These are phyloP conservation scores for Cryomyces antarcticus DNA, from an alignment of 495 filamentous ascomycete genomes.

Conservation along the genomic window DNA sequence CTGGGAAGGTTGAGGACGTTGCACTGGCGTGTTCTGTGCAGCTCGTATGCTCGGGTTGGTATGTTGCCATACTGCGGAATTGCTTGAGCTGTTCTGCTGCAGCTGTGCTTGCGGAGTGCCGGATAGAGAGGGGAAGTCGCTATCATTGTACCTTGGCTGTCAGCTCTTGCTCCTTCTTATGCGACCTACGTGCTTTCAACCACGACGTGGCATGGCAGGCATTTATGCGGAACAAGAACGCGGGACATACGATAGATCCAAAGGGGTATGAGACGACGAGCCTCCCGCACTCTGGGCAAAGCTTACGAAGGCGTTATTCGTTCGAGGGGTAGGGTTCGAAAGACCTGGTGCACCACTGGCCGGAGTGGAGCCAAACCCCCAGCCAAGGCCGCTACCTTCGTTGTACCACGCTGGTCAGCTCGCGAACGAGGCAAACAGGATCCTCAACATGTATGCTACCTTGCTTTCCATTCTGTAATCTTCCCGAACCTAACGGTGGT, in stretches of 20 bases:
- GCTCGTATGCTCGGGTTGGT: background rate
- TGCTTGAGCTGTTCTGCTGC: background rate
- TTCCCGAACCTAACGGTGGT: conserved; percentile 32
- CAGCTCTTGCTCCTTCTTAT: background rate
- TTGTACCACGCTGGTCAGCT: conserved; percentile 10
- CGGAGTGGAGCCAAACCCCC: conserved; percentile 40
- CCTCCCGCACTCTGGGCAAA: background rate
- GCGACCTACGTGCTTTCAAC: background rate
- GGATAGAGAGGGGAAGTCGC: background rate
- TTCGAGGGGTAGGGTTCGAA: background rate
- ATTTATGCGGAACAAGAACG: background rate
- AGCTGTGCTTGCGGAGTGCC: background rate
- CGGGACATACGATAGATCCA: background rate
- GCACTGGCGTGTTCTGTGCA: background rate
- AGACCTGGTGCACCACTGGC: background rate
- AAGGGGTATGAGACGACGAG: background rate
- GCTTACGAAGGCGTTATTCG: background rate
- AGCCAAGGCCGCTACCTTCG: conserved; percentile 44
- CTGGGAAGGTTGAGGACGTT: background rate
- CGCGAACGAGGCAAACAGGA: conserved; percentile 1
- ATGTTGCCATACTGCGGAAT: background rate
- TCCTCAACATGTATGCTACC: conserved; percentile 28
- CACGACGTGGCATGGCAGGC: background rate
- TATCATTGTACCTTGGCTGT: background rate
- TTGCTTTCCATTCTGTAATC: conserved; percentile 57